These are phyloP conservation scores for Lentinula detonsa DNA, from an alignment of 768 basidiomycete species.

Conservation along the genomic window DNA sequence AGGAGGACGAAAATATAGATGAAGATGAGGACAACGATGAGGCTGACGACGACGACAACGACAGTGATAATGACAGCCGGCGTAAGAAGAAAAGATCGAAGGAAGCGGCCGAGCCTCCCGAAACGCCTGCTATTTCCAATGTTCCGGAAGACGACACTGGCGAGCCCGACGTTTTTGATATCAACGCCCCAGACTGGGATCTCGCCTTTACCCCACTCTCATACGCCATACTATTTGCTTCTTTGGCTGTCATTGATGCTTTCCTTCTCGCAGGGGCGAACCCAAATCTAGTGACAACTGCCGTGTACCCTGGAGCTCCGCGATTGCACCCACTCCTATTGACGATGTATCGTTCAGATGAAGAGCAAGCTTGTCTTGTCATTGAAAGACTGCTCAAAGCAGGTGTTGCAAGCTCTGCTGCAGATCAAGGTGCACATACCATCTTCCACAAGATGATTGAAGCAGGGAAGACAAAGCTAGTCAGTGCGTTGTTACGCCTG, in stretches of 20 bases:
- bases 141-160: constrained; percentile 43
- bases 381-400: constrained; percentile 33
- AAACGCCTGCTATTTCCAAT: constrained; percentile 11
- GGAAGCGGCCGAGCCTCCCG: neutral
- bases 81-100: constrained; percentile 13
- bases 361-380: constrained; percentile 31
- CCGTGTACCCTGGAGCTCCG: constrained; percentile 32
- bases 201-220: constrained; percentile 44
- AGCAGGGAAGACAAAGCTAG: constrained; percentile 29
- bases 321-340: constrained; percentile 10
- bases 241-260: constrained; percentile 34
- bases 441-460: constrained; percentile 34
- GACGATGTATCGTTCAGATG: constrained; percentile 23
- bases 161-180: constrained; percentile 48
- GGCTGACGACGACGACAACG: constrained; percentile 13
- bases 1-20: constrained; percentile 19
- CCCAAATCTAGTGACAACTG: constrained; percentile 28
- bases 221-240: constrained; percentile 45
- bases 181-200: constrained; percentile 55
- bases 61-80: constrained; percentile 9
- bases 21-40: constrained; percentile 21
- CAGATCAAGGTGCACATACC: constrained; percentile 29
- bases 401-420: constrained; percentile 36
- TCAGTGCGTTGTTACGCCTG: constrained; percentile 31
- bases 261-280: constrained; percentile 46